Evolutionary conservation across 2,329 filamentous ascomycete species (phyloP), one percentile per base, ranked within the genome.

Genomic region (Nemania sp.): DNA sequence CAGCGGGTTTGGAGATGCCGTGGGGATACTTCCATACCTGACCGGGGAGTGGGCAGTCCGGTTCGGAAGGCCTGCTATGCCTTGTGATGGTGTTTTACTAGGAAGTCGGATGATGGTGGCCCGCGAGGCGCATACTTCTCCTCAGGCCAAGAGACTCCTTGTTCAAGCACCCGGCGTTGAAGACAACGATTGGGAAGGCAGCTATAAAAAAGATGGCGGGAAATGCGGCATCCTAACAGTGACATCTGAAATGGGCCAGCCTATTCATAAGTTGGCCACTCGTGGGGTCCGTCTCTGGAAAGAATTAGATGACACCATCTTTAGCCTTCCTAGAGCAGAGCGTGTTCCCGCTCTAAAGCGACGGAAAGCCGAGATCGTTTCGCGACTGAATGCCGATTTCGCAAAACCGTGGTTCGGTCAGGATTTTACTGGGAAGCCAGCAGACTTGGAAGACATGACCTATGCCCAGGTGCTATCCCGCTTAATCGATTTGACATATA

Each of bases 221-320:
- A 92, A 94, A 64, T 96, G 96, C 75, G 96, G 96, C 79, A 90
- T 99, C 71, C 94, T 99, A 75, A 99, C 96, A 24, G 96, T 99
- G 51, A 90, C 93, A 71, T 99, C 96, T 1, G 96, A 99, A 82
- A 98, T 99, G 96, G 96, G 96, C 56, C 96, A 99, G 85, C 96
- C 96, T 5, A 99, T 99, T 69, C 96, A 99, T 85, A 99, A 99
- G 85, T 88, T 99, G 67, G 96, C 96, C 22, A 99, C 96, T 52
- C 92, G 96, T 65, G 96, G 96, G 87, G 94, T 99, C 56, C 86
- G 89, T 64, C 97, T 99, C 85, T 99, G 96, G 96, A 91, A 94
- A 60, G 96, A 99, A 82, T 97, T 99, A 93, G 96, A 99, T 78
- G 89, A 97, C 80, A 98, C 97, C 82, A 98, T 99, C 77, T 99